Evolutionary conservation across 768 basidiomycete genomes (phyloP).

Genomic region (Cystofilobasidium capitatum): DNA sequence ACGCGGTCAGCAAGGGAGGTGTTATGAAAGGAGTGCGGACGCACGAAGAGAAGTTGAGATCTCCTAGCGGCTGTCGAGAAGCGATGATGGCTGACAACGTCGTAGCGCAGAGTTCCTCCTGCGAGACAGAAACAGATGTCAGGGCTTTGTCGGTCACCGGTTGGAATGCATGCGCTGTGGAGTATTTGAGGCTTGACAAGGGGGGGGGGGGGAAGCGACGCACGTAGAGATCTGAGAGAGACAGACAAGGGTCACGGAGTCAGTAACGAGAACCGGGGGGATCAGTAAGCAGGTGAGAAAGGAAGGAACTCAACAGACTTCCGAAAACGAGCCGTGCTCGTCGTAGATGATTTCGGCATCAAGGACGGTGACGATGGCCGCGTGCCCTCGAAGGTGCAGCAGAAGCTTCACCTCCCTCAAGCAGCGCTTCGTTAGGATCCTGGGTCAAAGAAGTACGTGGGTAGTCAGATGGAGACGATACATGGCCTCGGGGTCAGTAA

Average conservation of each 20-base stretch:
- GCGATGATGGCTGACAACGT: slow-evolving; percentile 4
- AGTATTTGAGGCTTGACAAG: too few relatives aligned
- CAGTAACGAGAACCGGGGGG: too few relatives aligned
- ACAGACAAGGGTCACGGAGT: too few relatives aligned
- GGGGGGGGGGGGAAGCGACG: neutral
- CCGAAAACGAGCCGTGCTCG: neutral
- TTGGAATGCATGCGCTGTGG: too few relatives aligned
- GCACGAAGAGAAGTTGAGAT: slow-evolving; percentile 6
- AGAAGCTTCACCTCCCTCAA: slow-evolving; percentile 7
- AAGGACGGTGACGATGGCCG: neutral
- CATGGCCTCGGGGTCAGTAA: too few relatives aligned
- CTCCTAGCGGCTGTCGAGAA: neutral
- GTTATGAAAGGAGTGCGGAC: neutral
- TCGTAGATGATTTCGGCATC: slow-evolving; percentile 8
- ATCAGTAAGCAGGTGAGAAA: too few relatives aligned
- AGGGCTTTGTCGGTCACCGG: too few relatives aligned
- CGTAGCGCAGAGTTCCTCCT: slow-evolving; percentile 11
- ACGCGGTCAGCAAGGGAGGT: neutral
- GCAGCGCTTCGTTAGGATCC: slow-evolving; percentile 4
- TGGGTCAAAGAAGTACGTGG: neutral
- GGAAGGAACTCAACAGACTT: too few relatives aligned
- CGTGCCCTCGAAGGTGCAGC: neutral
- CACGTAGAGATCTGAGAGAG: slow-evolving; percentile 6
- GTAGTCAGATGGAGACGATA: neutral
- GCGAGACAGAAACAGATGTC: neutral